Evolutionary conservation across 495 filamentous ascomycete species (phyloP).

Genomic region (Penicillium samsonianum): DNA sequence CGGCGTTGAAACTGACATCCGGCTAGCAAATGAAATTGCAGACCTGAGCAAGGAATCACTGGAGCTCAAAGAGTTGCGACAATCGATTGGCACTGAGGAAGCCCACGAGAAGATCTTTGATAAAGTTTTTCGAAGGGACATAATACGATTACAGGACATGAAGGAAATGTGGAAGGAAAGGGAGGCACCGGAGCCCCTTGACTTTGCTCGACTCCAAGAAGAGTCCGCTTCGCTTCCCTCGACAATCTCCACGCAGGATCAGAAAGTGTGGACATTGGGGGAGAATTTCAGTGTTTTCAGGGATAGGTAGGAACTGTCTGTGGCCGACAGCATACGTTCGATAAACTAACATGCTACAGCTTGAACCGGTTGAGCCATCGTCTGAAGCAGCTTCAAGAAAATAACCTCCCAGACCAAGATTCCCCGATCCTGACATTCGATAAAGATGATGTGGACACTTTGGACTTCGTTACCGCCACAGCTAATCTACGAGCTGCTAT

Average conservation of each 20-base stretch:
- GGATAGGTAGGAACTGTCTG: conserved; percentile 55
- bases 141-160: conserved; percentile 80
- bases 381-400: conserved; percentile 58
- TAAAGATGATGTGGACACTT: conserved; percentile 93
- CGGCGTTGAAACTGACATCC: conserved; percentile 23
- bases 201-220: conserved; percentile 58
- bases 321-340: not conserved
- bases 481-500: conserved; percentile 84
- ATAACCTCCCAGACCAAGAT: conserved; percentile 43
- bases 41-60: conserved; percentile 80
- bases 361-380: conserved; percentile 74
- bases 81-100: conserved; percentile 78
- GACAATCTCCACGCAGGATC: conserved; percentile 63
- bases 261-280: conserved; percentile 73
- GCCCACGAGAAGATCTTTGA: conserved; percentile 83
- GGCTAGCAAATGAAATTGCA: conserved; percentile 74
- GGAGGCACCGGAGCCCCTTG: conserved; percentile 69
- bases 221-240: conserved; percentile 52
- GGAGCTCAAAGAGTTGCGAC: conserved; percentile 77
- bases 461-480: conserved; percentile 90
- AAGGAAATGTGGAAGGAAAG: conserved; percentile 95
- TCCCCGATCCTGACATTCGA: conserved; percentile 80
- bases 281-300: conserved; percentile 88
- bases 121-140: conserved; percentile 89
- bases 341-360: conserved; percentile 40